Evolutionary conservation across 208 protist species (phyloP), one percentile per base, ranked within the genome.

Genomic region (Trypanosoma rangeli): DNA sequence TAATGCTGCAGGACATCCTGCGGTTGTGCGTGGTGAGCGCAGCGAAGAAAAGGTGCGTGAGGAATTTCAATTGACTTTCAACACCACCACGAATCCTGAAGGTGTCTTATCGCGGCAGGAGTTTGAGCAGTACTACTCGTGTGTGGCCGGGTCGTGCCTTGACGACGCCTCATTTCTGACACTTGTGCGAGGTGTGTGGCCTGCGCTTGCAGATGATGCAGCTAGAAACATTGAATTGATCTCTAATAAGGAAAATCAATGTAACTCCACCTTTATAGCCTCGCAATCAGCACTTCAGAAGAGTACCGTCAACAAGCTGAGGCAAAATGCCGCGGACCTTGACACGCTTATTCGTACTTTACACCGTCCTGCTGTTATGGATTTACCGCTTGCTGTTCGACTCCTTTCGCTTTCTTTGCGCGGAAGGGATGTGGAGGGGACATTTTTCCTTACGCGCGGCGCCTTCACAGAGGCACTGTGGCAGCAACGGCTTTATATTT

Each of bases 101-200:
- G 89, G 92, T 16, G 53, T 68, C 22, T 70, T 97, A 26, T 90
- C 82, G 24, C 71, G 69, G 53, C 85, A 94, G 63, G 92, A 97
- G 73, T 94, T 94, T 52, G 73, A 87, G 64, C 76, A 97, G 80
- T 94, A 94, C 73, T 94, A 87, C 73, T 70, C 78, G 12, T 87
- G 85, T 24, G 69, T 97, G 5, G 88, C 86, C 18, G 73, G 69
- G 15, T 39, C 73, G 8, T 83, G 66, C 71, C 71, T 59, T 59
- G 73, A 85, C 63, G 92, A 97, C 66, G 73, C 82, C 22, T 42
- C 31, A 9, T 97, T 94, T 64, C 66, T 89, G 13, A 74, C 77
- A 8, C 44, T 90, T 0, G 61, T 93, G 42, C 76, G 82, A 9
- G 85, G 87, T 10, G 73, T 87, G 55, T 95, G 90, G 90, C 70